Base-by-base conservation (phyloP, 306 rosid genomes). In the Begonia masoniana region DNA sequence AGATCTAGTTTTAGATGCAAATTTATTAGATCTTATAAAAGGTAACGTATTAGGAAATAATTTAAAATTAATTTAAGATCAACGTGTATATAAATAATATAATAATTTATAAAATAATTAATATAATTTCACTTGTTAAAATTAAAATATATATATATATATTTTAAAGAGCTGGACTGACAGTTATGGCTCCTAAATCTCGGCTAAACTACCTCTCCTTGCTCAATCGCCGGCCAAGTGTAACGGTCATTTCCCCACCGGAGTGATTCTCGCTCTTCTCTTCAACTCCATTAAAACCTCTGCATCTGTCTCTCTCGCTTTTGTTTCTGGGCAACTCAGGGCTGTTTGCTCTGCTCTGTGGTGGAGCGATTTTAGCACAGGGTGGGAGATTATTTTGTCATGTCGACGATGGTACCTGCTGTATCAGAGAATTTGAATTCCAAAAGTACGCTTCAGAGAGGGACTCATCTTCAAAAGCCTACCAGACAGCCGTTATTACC, bases 401-500 rank as follows among this genome's bases (percentile, higher is more conserved):
- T 60, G 42, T 42, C 9, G 43, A 64, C 60, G 56, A 81, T 91
- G 94, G 94, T 83, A 50, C 77, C 96, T 62, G 85, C 92, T 45
- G 71, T 85, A 43, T 82, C 94, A 2, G 73, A 83, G 48, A 41
- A 78, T 62, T 48, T 76, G 64, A 75, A 75, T 64, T 52, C 91
- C 55, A 91, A 75, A 55, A 21, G 71, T 47, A 39, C 72, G 39
- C 10, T 67, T 43, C 77, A 61, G 56, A 69, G 78, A 56, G 74
- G 74, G 41, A 60, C 66, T 52, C 59, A 63, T 35, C 71, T 73
- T 54, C 81, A 63, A 54, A 86, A 66, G 45, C 67, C 74, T 19
- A 72, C 74, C 46, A 75, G 91, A 43, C 80, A 81, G 23, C 96
- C 94, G 13, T 73, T 87, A 36, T 50, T 83, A 58, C 94, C 94